Evolutionary conservation across 176 grass and related monocot genomes (phyloP), one percentile per base, ranked within the genome.

Genomic region (Oryza glumipatula): DNA sequence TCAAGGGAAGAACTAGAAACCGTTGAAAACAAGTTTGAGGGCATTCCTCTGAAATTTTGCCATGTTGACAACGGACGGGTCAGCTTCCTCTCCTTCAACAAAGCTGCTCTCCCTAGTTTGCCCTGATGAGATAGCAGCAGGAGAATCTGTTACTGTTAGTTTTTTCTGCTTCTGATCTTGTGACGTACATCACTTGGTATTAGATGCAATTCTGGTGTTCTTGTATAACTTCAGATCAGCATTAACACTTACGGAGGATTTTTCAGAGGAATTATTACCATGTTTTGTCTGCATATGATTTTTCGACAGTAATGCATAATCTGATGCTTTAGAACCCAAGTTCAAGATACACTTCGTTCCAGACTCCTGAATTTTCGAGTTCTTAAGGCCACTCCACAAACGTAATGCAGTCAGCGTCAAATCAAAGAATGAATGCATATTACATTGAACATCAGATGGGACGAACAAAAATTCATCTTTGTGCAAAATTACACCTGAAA

Each of bases 41-140:
- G 76, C 35, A 77, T 92, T 51, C 88, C 88, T 76, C 76, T 95
- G 11, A 95, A 86, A 83, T 92, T 86, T 60, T 92, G 83, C 23
- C 81, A 88, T 78, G 90, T 90, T 64, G 80, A 90, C 65, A 82
- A 90, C 82, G 88, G 85, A 39, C 76, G 90, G 0, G 67, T 88
- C 76, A 95, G 85, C 70, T 90, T 92, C 84, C 81, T 95, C 72
- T 86, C 88, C 33, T 90, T 92, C 19, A n/a, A 90, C 19, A 24
- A 84, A 71, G 79, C 77, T 35, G 14, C 19, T 16, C 82, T 95
- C 39, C 85, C 90, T 56, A 88, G 58, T 43, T 74, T 95, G 67
- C 82, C 93, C 22, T 92, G 90, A 95, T 78, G 61, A 11, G 26
- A 30, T 72, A 61, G 24, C 41, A 49, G 60, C 12, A 68, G 46